phyloP scores from a whole-genome alignment of 805 yeast genomes.

The Ascoidea rubescens region DNA sequence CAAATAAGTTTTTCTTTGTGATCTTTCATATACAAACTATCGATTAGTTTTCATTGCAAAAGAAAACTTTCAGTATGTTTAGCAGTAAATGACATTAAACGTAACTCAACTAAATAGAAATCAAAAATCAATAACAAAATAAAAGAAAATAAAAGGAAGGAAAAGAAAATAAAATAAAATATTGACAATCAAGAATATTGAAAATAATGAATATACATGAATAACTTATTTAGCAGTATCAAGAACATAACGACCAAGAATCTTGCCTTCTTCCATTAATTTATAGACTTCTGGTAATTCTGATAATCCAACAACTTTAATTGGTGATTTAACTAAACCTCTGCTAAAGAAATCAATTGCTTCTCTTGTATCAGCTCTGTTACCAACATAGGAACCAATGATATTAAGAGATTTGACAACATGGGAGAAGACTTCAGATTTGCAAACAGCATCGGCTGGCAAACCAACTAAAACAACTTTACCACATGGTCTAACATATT shows the following conservation, averaged over 20 bases:
- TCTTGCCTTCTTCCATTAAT: conserved; percentile 47
- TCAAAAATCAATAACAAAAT: no score
- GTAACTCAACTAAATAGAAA: no score
- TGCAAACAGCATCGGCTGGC: conserved; percentile 45
- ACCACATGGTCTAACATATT: conserved; percentile 50
- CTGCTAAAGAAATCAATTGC: conserved; percentile 40
- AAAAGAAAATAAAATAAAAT: no score
- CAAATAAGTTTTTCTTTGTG: no score
- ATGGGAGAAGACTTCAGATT: conserved; percentile 36
- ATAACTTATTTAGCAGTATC: conserved; percentile 31
- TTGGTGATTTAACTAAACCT: conserved; percentile 39
- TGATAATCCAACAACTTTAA: conserved; percentile 39
- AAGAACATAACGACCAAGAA: conserved; percentile 51
- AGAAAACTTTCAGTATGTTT: no score
- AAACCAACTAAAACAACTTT: conserved; percentile 48
- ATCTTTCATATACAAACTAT: no score
- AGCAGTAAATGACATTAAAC: no score
- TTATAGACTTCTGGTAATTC: conserved; percentile 33
- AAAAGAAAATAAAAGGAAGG: no score
- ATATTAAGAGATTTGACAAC: conserved; percentile 42
- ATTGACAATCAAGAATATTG: no score
- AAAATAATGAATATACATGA: neutral
- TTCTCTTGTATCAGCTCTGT: conserved; percentile 46
- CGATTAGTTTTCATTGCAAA: no score
- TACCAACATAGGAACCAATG: conserved; percentile 46